Percentiles rank a stretch among this genome's conserved stretches.
phyloP scores from a whole-genome alignment of 306 rosid genomes.

The Vigna trinervia region DNA sequence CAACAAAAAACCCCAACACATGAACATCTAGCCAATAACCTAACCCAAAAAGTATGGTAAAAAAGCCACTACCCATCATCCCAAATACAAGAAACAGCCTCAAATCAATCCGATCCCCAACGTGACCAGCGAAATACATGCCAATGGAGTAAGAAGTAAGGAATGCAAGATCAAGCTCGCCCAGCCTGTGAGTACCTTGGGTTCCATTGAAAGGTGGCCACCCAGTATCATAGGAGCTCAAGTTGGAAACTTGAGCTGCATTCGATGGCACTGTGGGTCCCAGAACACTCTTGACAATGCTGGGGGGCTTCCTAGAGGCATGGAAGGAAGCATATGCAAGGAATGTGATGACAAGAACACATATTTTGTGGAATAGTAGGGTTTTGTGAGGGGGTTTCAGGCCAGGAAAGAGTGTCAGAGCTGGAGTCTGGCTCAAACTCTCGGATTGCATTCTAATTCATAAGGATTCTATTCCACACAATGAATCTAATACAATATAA shows the following conservation, averaged over 20 bases:
- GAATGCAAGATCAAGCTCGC: conserved; percentile 88
- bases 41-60: conserved; percentile 73
- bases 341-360: conserved; percentile 69
- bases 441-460: conserved; percentile 60
- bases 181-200: conserved; percentile 73
- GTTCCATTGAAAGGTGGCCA: conserved; percentile 89
- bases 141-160: conserved; percentile 79
- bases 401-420: conserved; percentile 60
- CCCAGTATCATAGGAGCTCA: conserved; percentile 56
- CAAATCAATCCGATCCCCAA: conserved; percentile 85
- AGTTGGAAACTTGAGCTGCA: conserved; percentile 39
- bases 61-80: conserved; percentile 88
- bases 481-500: conserved; percentile 13
- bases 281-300: conserved; percentile 92
- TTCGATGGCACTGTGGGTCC: conserved; percentile 67
- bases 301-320: conserved; percentile 89
- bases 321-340: conserved; percentile 88
- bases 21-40: conserved; percentile 91
- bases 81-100: conserved; percentile 85
- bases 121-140: conserved; percentile 87
- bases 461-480: conserved; percentile 10
- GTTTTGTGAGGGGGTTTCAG: conserved; percentile 82
- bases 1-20: conserved; percentile 67
- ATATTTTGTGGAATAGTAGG: conserved; percentile 67
- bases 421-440: conserved; percentile 61